A percentile compares a stretch with the other conserved stretches of the same genome.
Evolutionary conservation across 805 yeast species (phyloP).

Genomic region (Spencermartinsiella europaea): DNA sequence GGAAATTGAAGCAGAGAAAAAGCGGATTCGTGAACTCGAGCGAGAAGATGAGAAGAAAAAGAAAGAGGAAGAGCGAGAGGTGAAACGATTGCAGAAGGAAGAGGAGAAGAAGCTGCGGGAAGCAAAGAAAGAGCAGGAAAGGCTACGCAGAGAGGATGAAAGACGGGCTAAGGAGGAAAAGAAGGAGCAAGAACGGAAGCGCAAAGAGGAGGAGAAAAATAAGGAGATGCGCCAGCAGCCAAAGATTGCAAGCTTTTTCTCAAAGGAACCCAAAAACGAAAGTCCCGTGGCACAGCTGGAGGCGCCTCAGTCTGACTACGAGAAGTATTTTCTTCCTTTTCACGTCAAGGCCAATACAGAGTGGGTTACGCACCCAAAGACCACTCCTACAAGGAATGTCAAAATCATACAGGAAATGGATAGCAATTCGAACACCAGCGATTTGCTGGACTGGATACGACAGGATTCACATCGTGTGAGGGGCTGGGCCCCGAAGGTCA

Average conservation of each 20-base stretch:
- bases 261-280: slow-evolving; percentile 3
- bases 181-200: slow-evolving; percentile 18
- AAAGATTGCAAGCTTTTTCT: slow-evolving; percentile 7
- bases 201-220: slow-evolving; percentile 17
- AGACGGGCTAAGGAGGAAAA: slow-evolving; percentile 17
- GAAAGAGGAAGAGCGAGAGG: slow-evolving; percentile 22
- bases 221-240: slow-evolving; percentile 11
- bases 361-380: slow-evolving; percentile 1
- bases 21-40: slow-evolving; percentile 1
- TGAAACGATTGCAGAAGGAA: slow-evolving; percentile 19
- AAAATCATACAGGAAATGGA: neutral
- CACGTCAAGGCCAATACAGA: slow-evolving; percentile 26
- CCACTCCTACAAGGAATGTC: neutral
- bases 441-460: slow-evolving; percentile 7
- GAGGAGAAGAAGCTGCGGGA: slow-evolving; percentile 16
- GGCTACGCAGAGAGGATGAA: slow-evolving; percentile 14
- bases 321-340: slow-evolving; percentile 29
- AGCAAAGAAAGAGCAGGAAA: slow-evolving; percentile 18
- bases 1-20: slow-evolving; percentile 6
- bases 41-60: slow-evolving; percentile 23
- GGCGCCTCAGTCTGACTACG: slow-evolving; percentile 28
- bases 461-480: slow-evolving; percentile 10
- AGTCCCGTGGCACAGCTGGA: neutral
- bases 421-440: neutral
- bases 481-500: slow-evolving; percentile 19